Conservation (phyloP, 345 rosid genomes). For the Populus alba region DNA sequence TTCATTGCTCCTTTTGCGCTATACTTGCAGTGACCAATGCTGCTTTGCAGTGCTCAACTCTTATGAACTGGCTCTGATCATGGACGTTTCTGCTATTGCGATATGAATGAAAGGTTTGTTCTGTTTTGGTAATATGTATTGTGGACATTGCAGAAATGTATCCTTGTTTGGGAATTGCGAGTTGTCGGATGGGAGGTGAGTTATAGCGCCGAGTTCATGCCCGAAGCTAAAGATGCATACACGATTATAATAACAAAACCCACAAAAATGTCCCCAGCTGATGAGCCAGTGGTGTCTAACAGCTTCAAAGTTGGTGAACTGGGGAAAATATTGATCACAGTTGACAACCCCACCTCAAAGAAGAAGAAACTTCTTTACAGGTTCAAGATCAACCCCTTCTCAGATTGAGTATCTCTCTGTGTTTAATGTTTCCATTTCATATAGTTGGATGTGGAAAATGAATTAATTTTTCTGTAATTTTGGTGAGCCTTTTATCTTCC, state of each 20-base stretch:
- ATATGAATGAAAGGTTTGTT: neutral
- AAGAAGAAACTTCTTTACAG: slow-evolving; percentile 92
- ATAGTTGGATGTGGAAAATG: slow-evolving; percentile 10
- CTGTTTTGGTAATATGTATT: neutral
- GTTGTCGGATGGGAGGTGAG: slow-evolving; percentile 94
- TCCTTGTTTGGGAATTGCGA: slow-evolving; percentile 78
- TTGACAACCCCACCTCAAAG: slow-evolving; percentile 82
- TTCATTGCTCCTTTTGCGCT: neutral
- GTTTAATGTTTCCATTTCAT: neutral
- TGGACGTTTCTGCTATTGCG: neutral
- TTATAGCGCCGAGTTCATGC: slow-evolving; percentile 80
- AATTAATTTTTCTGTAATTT: slow-evolving; percentile 15
- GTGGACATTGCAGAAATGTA: slow-evolving; percentile 56
- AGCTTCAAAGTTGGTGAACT: slow-evolving; percentile 69
- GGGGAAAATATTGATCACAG: slow-evolving; percentile 69
- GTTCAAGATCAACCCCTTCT: slow-evolving; percentile 66
- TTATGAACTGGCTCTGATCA: neutral
- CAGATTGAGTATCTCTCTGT: slow-evolving; percentile 24
- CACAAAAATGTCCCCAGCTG: slow-evolving; percentile 55
- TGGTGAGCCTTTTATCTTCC: slow-evolving; percentile 9
- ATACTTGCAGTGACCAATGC: neutral
- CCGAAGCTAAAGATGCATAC: slow-evolving; percentile 58
- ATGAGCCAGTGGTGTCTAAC: slow-evolving; percentile 65
- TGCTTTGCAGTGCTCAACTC: neutral
- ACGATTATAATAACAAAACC: slow-evolving; percentile 71